Conservation (phyloP, 805 yeast species). For the Millerago galiae region DNA sequence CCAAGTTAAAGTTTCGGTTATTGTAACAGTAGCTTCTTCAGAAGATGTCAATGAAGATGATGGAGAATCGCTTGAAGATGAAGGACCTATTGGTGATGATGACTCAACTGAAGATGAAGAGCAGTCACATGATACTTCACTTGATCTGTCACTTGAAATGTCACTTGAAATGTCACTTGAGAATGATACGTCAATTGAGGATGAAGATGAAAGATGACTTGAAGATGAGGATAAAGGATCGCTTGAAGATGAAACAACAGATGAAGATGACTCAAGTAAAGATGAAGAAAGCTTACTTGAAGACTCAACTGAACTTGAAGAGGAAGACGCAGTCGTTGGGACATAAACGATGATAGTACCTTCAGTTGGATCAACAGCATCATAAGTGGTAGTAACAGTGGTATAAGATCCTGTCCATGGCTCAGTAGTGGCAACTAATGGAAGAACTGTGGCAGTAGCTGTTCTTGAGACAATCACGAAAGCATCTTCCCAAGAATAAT, state of each 20-base stretch:
- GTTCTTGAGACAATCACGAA: conserved; percentile 10
- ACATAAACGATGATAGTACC: conserved; percentile 16
- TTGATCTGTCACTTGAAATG: too few species aligned
- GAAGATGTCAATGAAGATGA: conserved; percentile 1
- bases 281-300: conserved; percentile 9
- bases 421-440: conserved; percentile 13
- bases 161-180: neutral
- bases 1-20: conserved; percentile 8
- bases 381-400: conserved; percentile 11
- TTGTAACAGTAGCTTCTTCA: conserved; percentile 5
- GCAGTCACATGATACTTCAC: neutral
- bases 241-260: conserved; percentile 1
- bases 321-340: conserved; percentile 8
- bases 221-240: too few species aligned
- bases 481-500: neutral
- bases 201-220: conserved; percentile 1
- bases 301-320: conserved; percentile 3
- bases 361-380: conserved; percentile 12
- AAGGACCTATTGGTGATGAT: neutral
- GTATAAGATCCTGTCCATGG: conserved; percentile 16
- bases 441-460: conserved; percentile 19
- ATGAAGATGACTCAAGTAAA: neutral
- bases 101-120: neutral
- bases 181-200: neutral
- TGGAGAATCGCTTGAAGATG: neutral